Base-by-base conservation (phyloP, 2,329 filamentous ascomycete species). In the Pseudogymnoascus sp. region DNA sequence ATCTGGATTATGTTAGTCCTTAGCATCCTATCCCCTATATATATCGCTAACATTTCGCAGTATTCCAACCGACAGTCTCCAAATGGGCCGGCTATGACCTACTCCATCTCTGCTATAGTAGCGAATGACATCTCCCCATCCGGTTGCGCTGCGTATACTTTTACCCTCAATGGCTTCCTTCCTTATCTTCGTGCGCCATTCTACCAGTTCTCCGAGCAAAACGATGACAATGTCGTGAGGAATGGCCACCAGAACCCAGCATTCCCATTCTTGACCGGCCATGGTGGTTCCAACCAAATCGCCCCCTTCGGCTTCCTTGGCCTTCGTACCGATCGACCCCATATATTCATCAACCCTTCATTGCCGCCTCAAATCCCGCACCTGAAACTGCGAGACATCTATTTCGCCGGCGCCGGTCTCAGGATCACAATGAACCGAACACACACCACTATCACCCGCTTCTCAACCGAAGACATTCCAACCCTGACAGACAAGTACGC, bases 61-160 rank as follows among this genome's bases (percentile, higher is more conserved):
- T 89, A 90, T 69, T 86, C 88, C 4, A 83, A 83, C 50, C 87
- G 85, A 62, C 87, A 90, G 73, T 88, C 86, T 1, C 76, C 82
- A 1, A 81, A 88, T 67, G 88, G 88, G 0, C 88, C 88, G 1
- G 88, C 83, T 2, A 90, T 90, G 88, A 90, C 88, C 1, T 90
- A 88, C 72, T 84, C 84, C 9, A 84, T 88, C 9, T 89, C 88
- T 73, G 83, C 84, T 56, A 83, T 89, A 59, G 83, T 86, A 31
- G 86, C 87, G 13, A 88, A 86, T 63, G 79, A 84, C 59, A 78
- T 89, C 10, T 86, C 84, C 1, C 83, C 82, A 1, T 87, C 85
- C 2, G 88, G 88, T 2, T 90, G 88, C 72, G 84, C 86, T 1
- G 81, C 83, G 3, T 89, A 85, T 70, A 89, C 87, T 0, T 90